Evolutionary conservation across 192 early-diverging fungal species (phyloP).

Genomic region (Backusella tarrabulga): DNA sequence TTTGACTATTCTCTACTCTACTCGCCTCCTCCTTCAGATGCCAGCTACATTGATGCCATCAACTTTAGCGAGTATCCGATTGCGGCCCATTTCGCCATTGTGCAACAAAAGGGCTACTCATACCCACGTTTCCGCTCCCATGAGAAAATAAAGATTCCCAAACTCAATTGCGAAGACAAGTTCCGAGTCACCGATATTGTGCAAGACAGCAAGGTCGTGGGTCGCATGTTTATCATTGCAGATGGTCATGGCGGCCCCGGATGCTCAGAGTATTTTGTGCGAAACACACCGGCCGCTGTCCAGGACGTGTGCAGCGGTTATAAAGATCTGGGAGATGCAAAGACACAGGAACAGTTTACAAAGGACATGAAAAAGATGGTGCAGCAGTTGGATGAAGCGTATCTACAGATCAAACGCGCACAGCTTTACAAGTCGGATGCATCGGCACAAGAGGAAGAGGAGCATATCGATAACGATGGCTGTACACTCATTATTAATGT

Average conservation of each 20-base stretch:
- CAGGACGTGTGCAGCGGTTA: constrained; percentile 47
- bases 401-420: constrained; percentile 48
- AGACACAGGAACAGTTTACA: constrained; percentile 44
- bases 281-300: constrained; percentile 43
- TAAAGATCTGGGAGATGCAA: background rate
- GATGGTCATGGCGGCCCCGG: constrained; percentile 59
- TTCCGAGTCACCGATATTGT: constrained; percentile 46
- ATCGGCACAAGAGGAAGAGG: background rate
- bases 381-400: constrained; percentile 48
- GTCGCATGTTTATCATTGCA: constrained; percentile 52
- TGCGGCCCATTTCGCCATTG: constrained; percentile 50
- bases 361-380: constrained; percentile 43
- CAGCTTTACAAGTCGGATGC: constrained; percentile 26
- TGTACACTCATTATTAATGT: constrained; percentile 55
- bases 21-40: constrained; percentile 23
- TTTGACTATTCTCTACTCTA: constrained; percentile 31
- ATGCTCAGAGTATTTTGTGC: constrained; percentile 52
- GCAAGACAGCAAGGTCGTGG: constrained; percentile 12
- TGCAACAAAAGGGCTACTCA: constrained; percentile 57
- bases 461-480: constrained; percentile 45
- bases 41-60: constrained; percentile 31
- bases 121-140: constrained; percentile 55
- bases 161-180: constrained; percentile 54
- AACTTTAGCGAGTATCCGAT: constrained; percentile 39
- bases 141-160: constrained; percentile 45